Conservation (phyloP, 495 filamentous ascomycete species). For the Aspergillus saccharolyticus region DNA sequence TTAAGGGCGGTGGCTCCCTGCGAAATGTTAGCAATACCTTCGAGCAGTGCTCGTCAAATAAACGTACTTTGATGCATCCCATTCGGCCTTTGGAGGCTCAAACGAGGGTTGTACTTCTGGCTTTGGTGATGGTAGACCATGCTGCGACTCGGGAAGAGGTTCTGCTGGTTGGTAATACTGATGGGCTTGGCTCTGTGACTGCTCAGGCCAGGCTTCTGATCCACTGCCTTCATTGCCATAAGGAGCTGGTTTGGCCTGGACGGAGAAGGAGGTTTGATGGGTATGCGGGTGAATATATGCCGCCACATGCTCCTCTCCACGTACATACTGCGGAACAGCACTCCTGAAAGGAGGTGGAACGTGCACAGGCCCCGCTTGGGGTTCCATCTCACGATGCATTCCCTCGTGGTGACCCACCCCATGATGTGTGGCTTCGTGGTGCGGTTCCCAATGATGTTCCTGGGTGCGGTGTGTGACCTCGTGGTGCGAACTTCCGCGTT, state of each 20-base stretch:
- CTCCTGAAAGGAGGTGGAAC: slow-evolving; percentile 26
- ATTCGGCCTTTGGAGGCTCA: slow-evolving; percentile 53
- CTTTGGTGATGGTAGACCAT: slow-evolving; percentile 36
- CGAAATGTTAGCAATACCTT: slow-evolving; percentile 19
- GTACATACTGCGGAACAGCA: slow-evolving; percentile 43
- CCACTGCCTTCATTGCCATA: slow-evolving; percentile 1
- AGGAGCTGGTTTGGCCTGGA: slow-evolving; percentile 11
- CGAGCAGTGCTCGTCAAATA: not conserved
- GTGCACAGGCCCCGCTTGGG: not conserved
- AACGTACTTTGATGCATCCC: slow-evolving; percentile 63
- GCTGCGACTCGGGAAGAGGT: slow-evolving; percentile 27
- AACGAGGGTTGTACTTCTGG: slow-evolving; percentile 31
- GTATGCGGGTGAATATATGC: slow-evolving; percentile 27
- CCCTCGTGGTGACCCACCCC: not conserved
- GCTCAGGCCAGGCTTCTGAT: slow-evolving; percentile 4
- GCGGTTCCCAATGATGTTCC: not conserved
- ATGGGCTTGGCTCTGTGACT: slow-evolving; percentile 8
- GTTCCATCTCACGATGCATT: slow-evolving; percentile 1
- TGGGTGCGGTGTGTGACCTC: not conserved
- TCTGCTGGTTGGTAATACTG: slow-evolving; percentile 31
- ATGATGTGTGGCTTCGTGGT: not conserved
- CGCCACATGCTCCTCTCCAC: slow-evolving; percentile 39
- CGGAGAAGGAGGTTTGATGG: slow-evolving; percentile 7
- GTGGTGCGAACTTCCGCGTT: not conserved
- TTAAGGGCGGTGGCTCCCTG: slow-evolving; percentile 68